Percentiles rank a stretch among this genome's conserved stretches.
Conservation (phyloP, 1,139 yeast species). For the Pichia sorboxylosa region DNA sequence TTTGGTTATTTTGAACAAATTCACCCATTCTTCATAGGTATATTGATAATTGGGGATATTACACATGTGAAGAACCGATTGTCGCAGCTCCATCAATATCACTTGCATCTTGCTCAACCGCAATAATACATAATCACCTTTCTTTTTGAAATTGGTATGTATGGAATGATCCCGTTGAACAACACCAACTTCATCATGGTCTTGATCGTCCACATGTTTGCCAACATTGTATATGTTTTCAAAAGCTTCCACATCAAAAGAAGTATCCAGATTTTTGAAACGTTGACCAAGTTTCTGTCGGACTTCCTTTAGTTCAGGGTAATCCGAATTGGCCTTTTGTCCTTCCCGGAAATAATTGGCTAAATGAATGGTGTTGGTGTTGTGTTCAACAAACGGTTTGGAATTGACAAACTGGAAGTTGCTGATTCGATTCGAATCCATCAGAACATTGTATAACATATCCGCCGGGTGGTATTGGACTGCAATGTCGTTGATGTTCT, state of each 20-base stretch:
- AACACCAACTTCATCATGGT: conserved; percentile 6
- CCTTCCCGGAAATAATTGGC: conserved; percentile 19
- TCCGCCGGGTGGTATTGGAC: conserved; percentile 13
- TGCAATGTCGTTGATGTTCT: not conserved
- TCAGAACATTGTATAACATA: conserved; percentile 13
- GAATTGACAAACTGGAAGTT: conserved; percentile 14
- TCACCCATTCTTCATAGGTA: conserved; percentile 36
- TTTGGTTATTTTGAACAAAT: conserved; percentile 24
- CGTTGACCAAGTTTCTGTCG: conserved; percentile 5
- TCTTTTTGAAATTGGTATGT: conserved; percentile 20
- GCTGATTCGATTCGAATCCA: conserved; percentile 11
- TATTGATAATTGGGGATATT: conserved; percentile 27
- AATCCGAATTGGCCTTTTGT: conserved; percentile 5
- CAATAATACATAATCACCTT: conserved; percentile 16
- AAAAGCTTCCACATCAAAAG: conserved; percentile 12
- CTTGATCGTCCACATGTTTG: conserved; percentile 1
- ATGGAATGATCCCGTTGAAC: conserved; percentile 17
- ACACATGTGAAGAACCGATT: conserved; percentile 15
- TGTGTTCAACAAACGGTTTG: conserved; percentile 10
- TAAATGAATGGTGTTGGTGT: conserved; percentile 13
- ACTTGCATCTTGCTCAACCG: conserved; percentile 16
- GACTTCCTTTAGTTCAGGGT: conserved; percentile 1
- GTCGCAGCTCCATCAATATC: conserved; percentile 15
- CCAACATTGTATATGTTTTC: conserved; percentile 5
- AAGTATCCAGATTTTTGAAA: conserved; percentile 10